Conservation (phyloP, 768 basidiomycete species). For the Serpula lacrymans region DNA sequence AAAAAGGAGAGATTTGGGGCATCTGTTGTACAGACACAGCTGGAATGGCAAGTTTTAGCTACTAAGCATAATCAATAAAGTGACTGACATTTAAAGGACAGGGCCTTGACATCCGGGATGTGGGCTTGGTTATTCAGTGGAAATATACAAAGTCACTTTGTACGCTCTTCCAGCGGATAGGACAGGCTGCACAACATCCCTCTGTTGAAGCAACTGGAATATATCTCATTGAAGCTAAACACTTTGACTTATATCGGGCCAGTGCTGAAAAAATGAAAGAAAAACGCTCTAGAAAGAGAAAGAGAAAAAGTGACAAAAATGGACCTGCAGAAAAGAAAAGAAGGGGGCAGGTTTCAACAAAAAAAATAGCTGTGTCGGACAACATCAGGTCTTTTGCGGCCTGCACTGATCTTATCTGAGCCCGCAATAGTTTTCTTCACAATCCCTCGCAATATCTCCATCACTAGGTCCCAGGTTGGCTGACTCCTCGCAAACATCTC, state of each 20-base stretch:
- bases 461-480: constrained; percentile 18
- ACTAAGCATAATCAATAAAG: constrained; percentile 7
- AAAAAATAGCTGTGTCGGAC: too few species aligned
- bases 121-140: constrained; percentile 32
- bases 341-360: too few species aligned
- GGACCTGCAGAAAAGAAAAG: too few species aligned
- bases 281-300: too few species aligned
- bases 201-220: constrained; percentile 7
- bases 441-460: constrained; percentile 10
- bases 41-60: constrained; percentile 11
- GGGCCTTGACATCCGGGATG: constrained; percentile 32
- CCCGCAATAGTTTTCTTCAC: constrained; percentile 12
- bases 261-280: too few species aligned
- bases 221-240: constrained; percentile 11
- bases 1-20: constrained; percentile 11
- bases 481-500: constrained; percentile 16
- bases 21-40: constrained; percentile 11
- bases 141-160: constrained; percentile 16
- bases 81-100: constrained; percentile 6
- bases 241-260: too few species aligned
- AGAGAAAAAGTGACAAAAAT: too few species aligned
- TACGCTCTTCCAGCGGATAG: constrained; percentile 31
- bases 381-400: too few species aligned
- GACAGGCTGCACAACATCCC: constrained; percentile 19
- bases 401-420: too few species aligned